phyloP scores from a whole-genome alignment of 371 early-diverging fungal species.

The Blastocladiella emersonii region DNA sequence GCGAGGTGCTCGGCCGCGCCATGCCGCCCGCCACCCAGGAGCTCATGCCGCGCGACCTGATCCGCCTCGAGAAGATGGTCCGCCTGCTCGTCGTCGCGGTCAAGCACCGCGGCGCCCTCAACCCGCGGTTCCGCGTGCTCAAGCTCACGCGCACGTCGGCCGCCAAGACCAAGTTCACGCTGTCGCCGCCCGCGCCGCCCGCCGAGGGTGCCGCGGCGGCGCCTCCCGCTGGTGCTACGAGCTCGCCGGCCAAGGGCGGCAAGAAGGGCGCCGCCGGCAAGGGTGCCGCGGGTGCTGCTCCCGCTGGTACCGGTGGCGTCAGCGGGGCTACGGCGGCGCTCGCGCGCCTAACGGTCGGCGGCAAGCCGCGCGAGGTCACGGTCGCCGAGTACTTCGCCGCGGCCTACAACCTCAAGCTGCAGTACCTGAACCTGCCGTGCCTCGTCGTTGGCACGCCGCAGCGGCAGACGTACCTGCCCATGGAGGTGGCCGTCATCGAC shows the following conservation, averaged over 20 bases:
- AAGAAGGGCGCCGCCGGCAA: too few relatives aligned
- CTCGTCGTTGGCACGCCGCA: constrained; percentile 34
- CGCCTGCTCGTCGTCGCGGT: background rate
- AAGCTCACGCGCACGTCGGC: background rate
- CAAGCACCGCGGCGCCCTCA: background rate
- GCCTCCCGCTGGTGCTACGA: too few relatives aligned
- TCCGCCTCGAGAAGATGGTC: background rate
- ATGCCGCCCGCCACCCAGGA: background rate
- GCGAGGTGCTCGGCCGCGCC: background rate
- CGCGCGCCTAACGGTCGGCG: background rate
- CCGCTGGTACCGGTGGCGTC: too few relatives aligned
- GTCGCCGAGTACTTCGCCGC: constrained; percentile 59
- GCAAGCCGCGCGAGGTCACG: background rate
- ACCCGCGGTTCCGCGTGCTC: background rate
- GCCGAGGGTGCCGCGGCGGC: background rate
- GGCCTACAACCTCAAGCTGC: constrained; percentile 50
- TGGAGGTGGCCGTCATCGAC: constrained; percentile 36
- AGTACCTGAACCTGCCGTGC: constrained; percentile 70
- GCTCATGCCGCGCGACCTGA: background rate
- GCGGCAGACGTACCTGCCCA: constrained; percentile 24
- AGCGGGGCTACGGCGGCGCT: too few relatives aligned
- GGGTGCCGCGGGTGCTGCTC: too few relatives aligned
- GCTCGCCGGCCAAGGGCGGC: too few relatives aligned
- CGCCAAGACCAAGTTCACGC: background rate
- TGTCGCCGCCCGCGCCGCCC: background rate